Conservation (phyloP, 345 rosid species). For the Arabidopsis arenosa region DNA sequence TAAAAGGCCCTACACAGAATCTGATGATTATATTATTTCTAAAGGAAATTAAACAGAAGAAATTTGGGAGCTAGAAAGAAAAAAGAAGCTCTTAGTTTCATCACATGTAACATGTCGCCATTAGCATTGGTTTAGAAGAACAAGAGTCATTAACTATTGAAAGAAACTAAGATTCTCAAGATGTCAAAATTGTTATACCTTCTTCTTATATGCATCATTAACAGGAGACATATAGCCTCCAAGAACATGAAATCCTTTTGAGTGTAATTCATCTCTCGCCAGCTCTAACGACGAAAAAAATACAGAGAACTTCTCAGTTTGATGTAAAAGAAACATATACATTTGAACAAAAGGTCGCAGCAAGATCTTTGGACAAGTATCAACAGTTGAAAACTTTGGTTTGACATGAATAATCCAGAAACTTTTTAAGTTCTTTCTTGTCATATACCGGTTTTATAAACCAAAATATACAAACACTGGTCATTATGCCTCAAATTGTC, state of each 20-base stretch:
- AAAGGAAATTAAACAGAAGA: neutral
- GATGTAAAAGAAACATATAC: neutral
- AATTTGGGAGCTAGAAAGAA: neutral
- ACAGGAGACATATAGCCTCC: slow-evolving; percentile 96
- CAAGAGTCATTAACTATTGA: neutral
- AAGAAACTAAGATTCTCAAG: slow-evolving; percentile 3
- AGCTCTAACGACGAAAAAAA: slow-evolving; percentile 58
- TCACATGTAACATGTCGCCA: neutral
- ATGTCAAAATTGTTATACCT: slow-evolving; percentile 47
- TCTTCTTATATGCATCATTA: slow-evolving; percentile 82
- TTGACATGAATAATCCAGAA: slow-evolving; percentile 10
- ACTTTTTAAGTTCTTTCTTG: neutral
- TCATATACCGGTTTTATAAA: slow-evolving; percentile 15
- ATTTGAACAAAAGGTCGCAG: neutral
- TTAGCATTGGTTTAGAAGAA: neutral
- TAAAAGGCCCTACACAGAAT: slow-evolving; percentile 63
- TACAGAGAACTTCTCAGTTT: slow-evolving; percentile 30
- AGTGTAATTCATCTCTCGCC: slow-evolving; percentile 76
- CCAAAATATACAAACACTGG: slow-evolving; percentile 8
- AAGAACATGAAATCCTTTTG: slow-evolving; percentile 69
- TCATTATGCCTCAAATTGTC: neutral
- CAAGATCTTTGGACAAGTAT: neutral
- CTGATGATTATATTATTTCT: slow-evolving; percentile 28
- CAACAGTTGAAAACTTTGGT: slow-evolving; percentile 1
- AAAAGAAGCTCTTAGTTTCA: slow-evolving; percentile 23